Conservation (phyloP, 176 grass and related monocot species). For the Oryza glaberrima region DNA sequence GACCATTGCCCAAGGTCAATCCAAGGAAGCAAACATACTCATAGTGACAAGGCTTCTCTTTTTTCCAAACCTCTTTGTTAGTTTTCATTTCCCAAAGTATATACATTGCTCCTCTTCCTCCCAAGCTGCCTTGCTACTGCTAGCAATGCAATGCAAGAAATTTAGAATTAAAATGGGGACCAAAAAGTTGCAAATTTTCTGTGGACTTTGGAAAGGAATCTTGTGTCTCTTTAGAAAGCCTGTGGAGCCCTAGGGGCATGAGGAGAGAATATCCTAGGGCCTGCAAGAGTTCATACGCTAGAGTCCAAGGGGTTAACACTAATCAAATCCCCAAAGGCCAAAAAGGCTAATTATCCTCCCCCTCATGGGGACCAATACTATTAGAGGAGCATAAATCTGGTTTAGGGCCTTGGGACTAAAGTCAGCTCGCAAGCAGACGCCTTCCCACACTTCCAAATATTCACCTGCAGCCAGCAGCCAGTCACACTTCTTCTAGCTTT, state of each 20-base stretch:
- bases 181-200: conserved; percentile 22
- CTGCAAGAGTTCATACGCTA: conserved; percentile 80
- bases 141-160: not conserved
- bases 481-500: conserved; percentile 12
- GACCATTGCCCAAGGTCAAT: conserved; percentile 59
- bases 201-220: conserved; percentile 74
- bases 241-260: conserved; percentile 52
- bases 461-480: conserved; percentile 51
- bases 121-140: not conserved
- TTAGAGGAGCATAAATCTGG: conserved; percentile 37
- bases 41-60: conserved; percentile 88
- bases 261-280: conserved; percentile 83
- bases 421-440: conserved; percentile 89
- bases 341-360: conserved; percentile 44
- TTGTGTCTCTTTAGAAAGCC: conserved; percentile 52
- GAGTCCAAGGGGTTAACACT: conserved; percentile 66
- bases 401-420: conserved; percentile 60
- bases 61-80: conserved; percentile 49
- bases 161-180: not conserved
- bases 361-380: conserved; percentile 37
- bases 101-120: not conserved
- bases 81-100: conserved; percentile 39
- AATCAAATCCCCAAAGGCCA: conserved; percentile 59
- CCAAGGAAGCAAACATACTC: conserved; percentile 85
- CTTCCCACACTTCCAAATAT: conserved; percentile 89